Conservation (phyloP, 2,329 filamentous ascomycete genomes). For the Helotiales sp. region DNA sequence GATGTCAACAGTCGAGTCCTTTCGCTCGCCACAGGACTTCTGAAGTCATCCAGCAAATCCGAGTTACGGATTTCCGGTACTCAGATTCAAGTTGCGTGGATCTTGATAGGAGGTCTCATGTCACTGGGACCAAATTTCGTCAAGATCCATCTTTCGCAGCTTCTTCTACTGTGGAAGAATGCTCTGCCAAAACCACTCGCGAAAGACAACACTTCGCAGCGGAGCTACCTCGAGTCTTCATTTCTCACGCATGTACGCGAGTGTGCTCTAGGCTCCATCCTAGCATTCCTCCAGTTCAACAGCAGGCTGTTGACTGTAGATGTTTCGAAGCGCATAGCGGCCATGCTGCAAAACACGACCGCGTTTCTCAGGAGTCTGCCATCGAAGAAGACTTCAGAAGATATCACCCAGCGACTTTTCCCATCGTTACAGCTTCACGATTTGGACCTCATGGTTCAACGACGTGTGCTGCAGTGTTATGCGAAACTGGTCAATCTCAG, state of each 20-base stretch:
- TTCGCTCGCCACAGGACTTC: conserved; percentile 85
- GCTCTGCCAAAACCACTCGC: conserved; percentile 92
- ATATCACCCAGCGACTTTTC: conserved; percentile 80
- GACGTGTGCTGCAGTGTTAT: conserved; percentile 93
- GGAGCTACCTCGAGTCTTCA: conserved; percentile 85
- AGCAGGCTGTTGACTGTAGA: conserved; percentile 89
- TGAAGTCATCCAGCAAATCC: conserved; percentile 91
- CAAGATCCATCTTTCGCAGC: conserved; percentile 94
- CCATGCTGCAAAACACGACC: conserved; percentile 94
- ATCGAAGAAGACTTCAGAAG: conserved; percentile 81
- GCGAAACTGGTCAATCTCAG: conserved; percentile 88
- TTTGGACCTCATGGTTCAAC: conserved; percentile 88
- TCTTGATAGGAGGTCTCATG: conserved; percentile 95
- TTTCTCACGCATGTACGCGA: conserved; percentile 95
- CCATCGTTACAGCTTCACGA: conserved; percentile 89
- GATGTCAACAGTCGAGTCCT: conserved; percentile 93
- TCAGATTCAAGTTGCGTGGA: conserved; percentile 98
- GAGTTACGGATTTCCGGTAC: conserved; percentile 90
- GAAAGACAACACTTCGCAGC: conserved; percentile 84
- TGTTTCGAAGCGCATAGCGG: conserved; percentile 88
- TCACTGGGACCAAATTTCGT: conserved; percentile 96
- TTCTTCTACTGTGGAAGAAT: conserved; percentile 96
- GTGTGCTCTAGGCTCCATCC: conserved; percentile 87
- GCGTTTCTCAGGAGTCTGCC: conserved; percentile 87
- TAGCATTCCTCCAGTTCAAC: conserved; percentile 94